Evolutionary conservation across 768 basidiomycete genomes (phyloP), one percentile per base, ranked within the genome.

Genomic region (Naganishia vishniacii): DNA sequence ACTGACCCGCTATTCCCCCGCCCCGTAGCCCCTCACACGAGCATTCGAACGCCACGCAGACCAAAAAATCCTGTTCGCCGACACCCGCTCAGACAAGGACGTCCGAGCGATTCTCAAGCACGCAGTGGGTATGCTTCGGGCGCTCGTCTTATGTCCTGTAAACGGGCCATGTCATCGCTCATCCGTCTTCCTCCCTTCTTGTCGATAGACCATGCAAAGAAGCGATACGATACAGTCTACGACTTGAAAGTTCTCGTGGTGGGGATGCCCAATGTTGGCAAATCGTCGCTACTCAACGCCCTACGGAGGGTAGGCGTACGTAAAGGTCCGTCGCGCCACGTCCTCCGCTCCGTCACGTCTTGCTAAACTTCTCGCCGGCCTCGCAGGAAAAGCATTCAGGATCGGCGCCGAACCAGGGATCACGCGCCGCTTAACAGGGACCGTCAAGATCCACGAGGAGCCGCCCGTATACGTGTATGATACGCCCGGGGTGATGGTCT

Each of bases 251-350:
- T 97, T 7, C 82, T 97, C 2, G 89, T 98, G 18, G 89, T 97
- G 4, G 94, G 94, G 1, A 94, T 91, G 78, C 94, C 94, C 0
- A 98, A 98, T 76, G 94, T 98, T 48, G 94, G 94, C 15, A 98
- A 98, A 80, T 93, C 90, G 62, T 88, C 86, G 71, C 73, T 98
- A 64, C 92, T 99, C 76, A 98, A 98, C 76, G 88, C 89, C 46
- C 79, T 99, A 58, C 84, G 94, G 45, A 86, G 84, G 71, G 86
- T 85, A 72, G 94, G 94, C 12, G 88, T 94, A 47, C 81, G 83
- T 70, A 91, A 91, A 74, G 86, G 92, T 93, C 76, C 74, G 86
- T 83, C 60, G 15, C 29, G 16, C 44, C 28, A 66, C 26, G 48
- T 51, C 28, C 7, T 15, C 34, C 34, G 34, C 7, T 48, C 48